Evolutionary conservation across 495 filamentous ascomycete genomes (phyloP), one percentile per base, ranked within the genome.

Genomic region (Neurospora sp.): DNA sequence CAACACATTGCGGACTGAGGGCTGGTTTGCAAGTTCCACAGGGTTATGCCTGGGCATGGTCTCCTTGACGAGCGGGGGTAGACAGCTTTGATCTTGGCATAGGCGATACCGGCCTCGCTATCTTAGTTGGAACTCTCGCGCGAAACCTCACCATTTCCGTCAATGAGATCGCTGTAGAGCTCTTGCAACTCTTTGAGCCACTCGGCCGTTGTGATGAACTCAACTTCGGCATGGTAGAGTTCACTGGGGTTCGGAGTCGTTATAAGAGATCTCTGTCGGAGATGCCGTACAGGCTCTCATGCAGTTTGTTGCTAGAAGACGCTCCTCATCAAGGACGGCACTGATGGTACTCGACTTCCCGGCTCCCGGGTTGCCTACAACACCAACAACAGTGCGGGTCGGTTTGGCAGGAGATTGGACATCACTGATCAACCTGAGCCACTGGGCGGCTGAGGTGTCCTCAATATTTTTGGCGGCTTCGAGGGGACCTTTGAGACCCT

Each of bases 211-310:
- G 79, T 78, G 69, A 92, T 88, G 79, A 92, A 92, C 72, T 91
- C 87, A 59, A 92, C 85, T 72, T 89, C 85, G n/a, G 90, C 90
- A 31, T 82, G 81, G 78, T 91, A 92, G 69, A 78, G 83, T 38
- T 79, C 73, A 1, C 74, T 74, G 3, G 82, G 77, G 24, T 88
- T 86, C 59, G n/a, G 77, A 81, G 69, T 77, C 17, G 69, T 90
- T 91, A 77, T 86, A 92, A 0, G 89, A 89, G 17, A 92, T 86
- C 75, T 92, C 90, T 0, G 87, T 92, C 0, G 89, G 86, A 11
- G 89, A 88, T 0, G 90, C 90, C 4, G 91, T 92, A 73, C 89
- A 91, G 10, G 89, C 90, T 73, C 88, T 62, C 76, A 84, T 71
- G 73, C 82, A 83, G 42, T 81, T 82, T 0, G 81, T 83, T 2